Conservation (phyloP, 805 yeast species). For the Starmera amethionina region DNA sequence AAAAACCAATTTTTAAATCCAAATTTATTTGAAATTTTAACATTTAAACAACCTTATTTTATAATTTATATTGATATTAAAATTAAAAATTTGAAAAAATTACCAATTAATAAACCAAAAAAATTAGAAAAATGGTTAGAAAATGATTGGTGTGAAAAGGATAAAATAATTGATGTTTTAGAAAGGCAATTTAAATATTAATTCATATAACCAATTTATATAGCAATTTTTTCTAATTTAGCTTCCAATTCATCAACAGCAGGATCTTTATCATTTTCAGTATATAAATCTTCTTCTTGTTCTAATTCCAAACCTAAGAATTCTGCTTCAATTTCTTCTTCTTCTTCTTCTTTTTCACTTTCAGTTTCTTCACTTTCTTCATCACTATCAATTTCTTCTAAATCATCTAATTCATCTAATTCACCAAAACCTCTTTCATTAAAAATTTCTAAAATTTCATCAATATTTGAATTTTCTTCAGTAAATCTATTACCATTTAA, state of each 20-base stretch:
- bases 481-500: conserved; percentile 90
- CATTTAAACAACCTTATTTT: conserved; percentile 21
- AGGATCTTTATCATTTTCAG: conserved; percentile 31
- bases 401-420: conserved; percentile 87
- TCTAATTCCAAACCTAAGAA: conserved; percentile 31
- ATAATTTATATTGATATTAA: conserved; percentile 17
- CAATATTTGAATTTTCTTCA: conserved; percentile 72
- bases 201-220: too few relatives aligned
- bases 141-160: conserved; percentile 62
- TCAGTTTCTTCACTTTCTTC: conserved; percentile 41
- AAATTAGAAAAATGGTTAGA: conserved; percentile 73
- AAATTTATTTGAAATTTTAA: conserved; percentile 26
- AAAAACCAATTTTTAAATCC: conserved; percentile 23
- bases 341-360: conserved; percentile 27
- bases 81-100: conserved; percentile 28
- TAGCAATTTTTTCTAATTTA: conserved; percentile 46
- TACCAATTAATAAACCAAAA: conserved; percentile 38
- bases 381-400: conserved; percentile 70
- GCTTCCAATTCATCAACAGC: conserved; percentile 49
- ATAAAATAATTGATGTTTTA: conserved; percentile 34
- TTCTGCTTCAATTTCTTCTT: conserved; percentile 36
- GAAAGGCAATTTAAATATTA: conserved; percentile 20
- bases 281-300: conserved; percentile 29
- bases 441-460: conserved; percentile 49
- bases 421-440: conserved; percentile 71